Evolutionary conservation across 2,329 filamentous ascomycete genomes (phyloP).

Genomic region (Sarocladium strictum): DNA sequence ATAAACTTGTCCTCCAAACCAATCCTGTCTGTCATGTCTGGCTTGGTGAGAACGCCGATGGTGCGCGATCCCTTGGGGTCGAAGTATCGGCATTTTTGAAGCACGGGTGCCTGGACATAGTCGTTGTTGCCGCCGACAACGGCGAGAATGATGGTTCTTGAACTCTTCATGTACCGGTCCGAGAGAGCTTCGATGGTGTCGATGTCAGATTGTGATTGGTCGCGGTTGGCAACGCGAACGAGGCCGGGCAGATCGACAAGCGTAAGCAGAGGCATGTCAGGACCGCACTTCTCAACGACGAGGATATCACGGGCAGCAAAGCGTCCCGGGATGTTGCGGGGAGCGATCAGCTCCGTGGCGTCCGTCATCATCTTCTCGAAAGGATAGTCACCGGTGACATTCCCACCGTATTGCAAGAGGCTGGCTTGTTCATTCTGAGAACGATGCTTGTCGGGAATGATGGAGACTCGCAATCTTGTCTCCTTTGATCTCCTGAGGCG

Average conservation of each 20-base stretch:
- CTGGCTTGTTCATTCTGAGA: constrained; percentile 39
- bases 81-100: constrained; percentile 44
- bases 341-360: constrained; percentile 45
- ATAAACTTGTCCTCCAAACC: constrained; percentile 49
- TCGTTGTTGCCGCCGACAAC: constrained; percentile 51
- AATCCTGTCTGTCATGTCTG: constrained; percentile 46
- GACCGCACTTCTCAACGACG: constrained; percentile 53
- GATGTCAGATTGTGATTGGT: constrained; percentile 48
- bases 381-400: constrained; percentile 35
- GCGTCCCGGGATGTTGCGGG: constrained; percentile 41
- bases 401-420: constrained; percentile 42
- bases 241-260: constrained; percentile 57
- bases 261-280: constrained; percentile 53
- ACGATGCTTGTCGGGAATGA: constrained; percentile 47
- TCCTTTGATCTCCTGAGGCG: constrained; percentile 43
- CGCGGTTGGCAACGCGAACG: constrained; percentile 45
- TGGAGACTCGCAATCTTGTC: constrained; percentile 40
- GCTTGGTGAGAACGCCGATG: constrained; percentile 47
- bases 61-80: constrained; percentile 43
- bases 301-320: constrained; percentile 49
- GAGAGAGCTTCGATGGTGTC: constrained; percentile 45
- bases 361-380: constrained; percentile 46
- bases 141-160: constrained; percentile 49
- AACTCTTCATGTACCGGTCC: constrained; percentile 49
- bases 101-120: constrained; percentile 46